Percentiles rank a stretch among this genome's conserved stretches.
phyloP scores from a whole-genome alignment of 768 basidiomycete genomes.

The Pholiota conissans region DNA sequence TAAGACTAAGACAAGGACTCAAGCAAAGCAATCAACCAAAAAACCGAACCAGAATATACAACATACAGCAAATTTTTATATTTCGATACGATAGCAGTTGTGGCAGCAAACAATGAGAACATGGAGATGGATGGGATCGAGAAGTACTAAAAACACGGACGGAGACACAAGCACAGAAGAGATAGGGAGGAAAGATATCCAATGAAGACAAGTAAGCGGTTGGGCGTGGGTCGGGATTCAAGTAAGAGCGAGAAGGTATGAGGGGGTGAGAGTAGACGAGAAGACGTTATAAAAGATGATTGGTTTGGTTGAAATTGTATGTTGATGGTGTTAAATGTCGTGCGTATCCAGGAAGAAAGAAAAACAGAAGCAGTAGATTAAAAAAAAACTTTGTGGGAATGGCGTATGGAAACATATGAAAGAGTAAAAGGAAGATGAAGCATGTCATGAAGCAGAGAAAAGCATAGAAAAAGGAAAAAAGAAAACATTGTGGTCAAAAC shows the following conservation, averaged over 20 bases:
- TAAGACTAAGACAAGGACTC: no score
- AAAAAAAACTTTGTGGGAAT: background rate
- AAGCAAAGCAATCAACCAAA: no score
- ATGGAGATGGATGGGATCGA: background rate
- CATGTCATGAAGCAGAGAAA: background rate
- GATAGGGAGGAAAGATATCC: background rate
- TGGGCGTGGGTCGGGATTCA: background rate
- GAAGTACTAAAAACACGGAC: background rate
- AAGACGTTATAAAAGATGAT: background rate
- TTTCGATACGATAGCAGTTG: constrained; percentile 1
- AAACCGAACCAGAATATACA: background rate
- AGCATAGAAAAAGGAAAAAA: background rate
- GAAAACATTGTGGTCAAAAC: background rate
- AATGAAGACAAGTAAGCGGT: background rate
- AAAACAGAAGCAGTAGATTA: no score
- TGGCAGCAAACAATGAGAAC: background rate
- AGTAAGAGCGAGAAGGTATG: background rate
- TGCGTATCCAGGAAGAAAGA: background rate
- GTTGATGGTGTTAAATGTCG: no score
- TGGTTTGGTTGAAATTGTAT: background rate
- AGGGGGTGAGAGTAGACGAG: background rate
- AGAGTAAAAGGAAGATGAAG: background rate
- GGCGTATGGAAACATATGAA: background rate
- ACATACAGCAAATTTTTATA: background rate
- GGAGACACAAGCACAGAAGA: background rate